Evolutionary conservation across 305 asterid species (phyloP), one percentile per base, ranked within the genome.

Genomic region (Withania somnifera): DNA sequence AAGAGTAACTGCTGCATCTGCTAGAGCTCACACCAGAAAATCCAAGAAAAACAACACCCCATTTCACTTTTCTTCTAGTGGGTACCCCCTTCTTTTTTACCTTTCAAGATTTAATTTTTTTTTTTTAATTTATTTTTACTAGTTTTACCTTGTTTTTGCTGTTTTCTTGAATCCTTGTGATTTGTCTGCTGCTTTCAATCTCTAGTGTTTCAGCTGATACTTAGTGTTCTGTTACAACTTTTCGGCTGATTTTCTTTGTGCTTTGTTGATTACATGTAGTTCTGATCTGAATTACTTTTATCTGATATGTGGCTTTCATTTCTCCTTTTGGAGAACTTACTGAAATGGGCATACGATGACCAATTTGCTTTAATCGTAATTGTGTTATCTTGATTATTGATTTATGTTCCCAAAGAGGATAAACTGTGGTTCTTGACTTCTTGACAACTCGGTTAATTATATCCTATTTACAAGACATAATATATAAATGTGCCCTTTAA

Each of bases 1-100:
- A 80, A 87, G 78, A 76, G 71, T 86, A 81, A 87, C 89, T 24
- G 90, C 90, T 83, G 85, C 90, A 2, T 87, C 93, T 79, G 88
- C 89, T 67, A 80, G 91, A 80, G 80, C 85, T 85, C 86, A 86
- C 84, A 88, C 88, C 19, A 83, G 90, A 84, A 86, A 85, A 69
- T 57, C 86, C 86, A 82, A 78, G 19, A 36, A 36, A 4, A 81
- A 47, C 47, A 53, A 34, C 22, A 63, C 77, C 63, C 77, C 83
- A 40, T 78, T 73, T 71, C 56, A 11, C 60, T 78, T 83, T 9
- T 67, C 88, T 67, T 82, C 90, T 81, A 86, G 91, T 89, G 17
- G 50, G 89, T 47, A 36, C 6, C 6, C 40, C 26, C 36, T n/a
- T n/a, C 19, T 3, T 69, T 69, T 47, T 69, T 15, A 7, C 17